Percentiles rank a stretch among this genome's conserved stretches.
Conservation (phyloP, 148 eudicot genomes). For the Polygonum aviculare region DNA sequence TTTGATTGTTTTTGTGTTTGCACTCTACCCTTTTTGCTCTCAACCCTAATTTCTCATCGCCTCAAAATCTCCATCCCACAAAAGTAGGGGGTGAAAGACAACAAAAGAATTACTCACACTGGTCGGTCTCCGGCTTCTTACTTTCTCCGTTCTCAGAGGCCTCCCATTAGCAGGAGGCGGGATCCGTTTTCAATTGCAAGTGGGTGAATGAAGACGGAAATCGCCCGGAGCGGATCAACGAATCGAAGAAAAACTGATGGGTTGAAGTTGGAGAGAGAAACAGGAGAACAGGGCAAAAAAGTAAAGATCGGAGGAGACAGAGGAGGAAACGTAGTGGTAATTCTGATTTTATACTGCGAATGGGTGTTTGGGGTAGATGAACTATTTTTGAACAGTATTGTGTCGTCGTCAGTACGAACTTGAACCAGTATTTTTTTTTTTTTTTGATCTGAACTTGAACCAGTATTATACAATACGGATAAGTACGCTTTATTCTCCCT, state of each 20-base stretch:
- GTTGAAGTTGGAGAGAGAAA: slow-evolving; percentile 3
- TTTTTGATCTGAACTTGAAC: too few relatives aligned
- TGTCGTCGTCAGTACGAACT: too few relatives aligned
- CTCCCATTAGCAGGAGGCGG: not conserved
- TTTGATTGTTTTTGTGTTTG: not conserved
- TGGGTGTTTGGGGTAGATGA: not conserved
- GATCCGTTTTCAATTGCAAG: not conserved
- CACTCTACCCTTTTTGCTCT: not conserved
- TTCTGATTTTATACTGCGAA: not conserved
- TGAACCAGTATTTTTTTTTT: too few relatives aligned
- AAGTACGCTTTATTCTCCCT: too few relatives aligned
- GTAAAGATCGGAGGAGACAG: not conserved
- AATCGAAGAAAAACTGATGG: slow-evolving; percentile 3
- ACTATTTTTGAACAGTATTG: too few relatives aligned
- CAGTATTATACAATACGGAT: too few relatives aligned
- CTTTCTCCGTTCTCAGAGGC: not conserved
- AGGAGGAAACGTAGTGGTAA: not conserved
- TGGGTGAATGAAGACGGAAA: not conserved
- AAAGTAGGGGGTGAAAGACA: not conserved
- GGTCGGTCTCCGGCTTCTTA: not conserved
- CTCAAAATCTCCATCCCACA: not conserved
- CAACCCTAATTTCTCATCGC: not conserved
- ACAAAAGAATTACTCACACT: not conserved
- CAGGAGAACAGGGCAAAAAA: not conserved
- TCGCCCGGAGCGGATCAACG: not conserved